A percentile compares a stretch with the other conserved stretches of the same genome.
These are phyloP conservation scores for Ajuga chamaepitys DNA, from an alignment of 257 asterid species.

Conservation along the genomic window DNA sequence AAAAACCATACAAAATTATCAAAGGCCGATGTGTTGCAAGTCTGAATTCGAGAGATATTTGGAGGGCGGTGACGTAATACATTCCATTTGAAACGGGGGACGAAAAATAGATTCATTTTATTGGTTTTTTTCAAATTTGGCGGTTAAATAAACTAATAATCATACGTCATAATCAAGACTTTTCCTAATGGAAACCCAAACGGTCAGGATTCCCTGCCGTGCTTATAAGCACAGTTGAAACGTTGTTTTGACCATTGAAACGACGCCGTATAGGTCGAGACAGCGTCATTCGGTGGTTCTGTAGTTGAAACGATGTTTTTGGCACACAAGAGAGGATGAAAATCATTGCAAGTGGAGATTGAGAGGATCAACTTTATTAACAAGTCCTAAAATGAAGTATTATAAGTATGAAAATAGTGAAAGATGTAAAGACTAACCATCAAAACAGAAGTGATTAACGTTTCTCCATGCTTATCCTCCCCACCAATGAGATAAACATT, in stretches of 20 bases:
- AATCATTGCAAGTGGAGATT: slow-evolving; percentile 13
- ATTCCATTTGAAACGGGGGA: slow-evolving; percentile 9
- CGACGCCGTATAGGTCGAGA: no score
- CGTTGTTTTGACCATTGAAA: no score
- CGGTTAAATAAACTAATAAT: slow-evolving; percentile 11
- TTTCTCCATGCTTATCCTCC: slow-evolving; percentile 6
- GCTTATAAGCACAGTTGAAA: no score
- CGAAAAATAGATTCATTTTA: no score
- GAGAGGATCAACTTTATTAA: no score
- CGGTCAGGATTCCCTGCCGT: no score
- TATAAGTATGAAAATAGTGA: not conserved
- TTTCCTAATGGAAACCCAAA: no score
- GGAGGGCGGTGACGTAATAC: slow-evolving; percentile 17
- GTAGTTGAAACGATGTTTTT: no score
- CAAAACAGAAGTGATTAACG: not conserved
- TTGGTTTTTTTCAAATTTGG: slow-evolving; percentile 24
- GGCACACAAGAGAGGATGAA: no score
- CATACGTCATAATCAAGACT: slow-evolving; percentile 1
- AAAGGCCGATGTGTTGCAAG: not conserved
- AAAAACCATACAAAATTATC: no score
- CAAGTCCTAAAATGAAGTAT: not conserved
- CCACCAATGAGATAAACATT: not conserved
- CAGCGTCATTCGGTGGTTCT: no score
- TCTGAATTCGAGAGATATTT: slow-evolving; percentile 2
- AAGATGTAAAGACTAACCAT: slow-evolving; percentile 5